These are phyloP conservation scores for Blastomyces parvus DNA, from an alignment of 2,329 filamentous ascomycete species.

Conservation along the genomic window DNA sequence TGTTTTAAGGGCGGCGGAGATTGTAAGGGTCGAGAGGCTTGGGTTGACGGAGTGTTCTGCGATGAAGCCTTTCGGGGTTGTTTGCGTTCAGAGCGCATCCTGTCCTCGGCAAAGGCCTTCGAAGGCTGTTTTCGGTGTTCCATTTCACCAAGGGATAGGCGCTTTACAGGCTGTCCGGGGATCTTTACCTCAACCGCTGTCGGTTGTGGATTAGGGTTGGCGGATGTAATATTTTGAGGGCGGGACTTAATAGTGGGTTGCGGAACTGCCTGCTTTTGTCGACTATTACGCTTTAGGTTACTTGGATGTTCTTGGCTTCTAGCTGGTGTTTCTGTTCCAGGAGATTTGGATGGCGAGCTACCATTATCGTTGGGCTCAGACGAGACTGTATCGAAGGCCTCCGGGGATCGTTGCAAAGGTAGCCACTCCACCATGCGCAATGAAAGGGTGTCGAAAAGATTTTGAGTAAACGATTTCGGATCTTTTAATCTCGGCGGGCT, in stretches of 20 bases:
- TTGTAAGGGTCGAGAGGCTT: slow-evolving; percentile 23
- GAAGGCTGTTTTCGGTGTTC: slow-evolving; percentile 30
- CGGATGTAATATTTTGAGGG: slow-evolving; percentile 19
- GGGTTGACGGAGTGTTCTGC: slow-evolving; percentile 23
- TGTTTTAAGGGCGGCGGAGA: slow-evolving; percentile 35
- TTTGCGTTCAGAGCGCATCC: slow-evolving; percentile 24
- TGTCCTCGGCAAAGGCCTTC: slow-evolving; percentile 27
- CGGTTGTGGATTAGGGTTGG: slow-evolving; percentile 20
- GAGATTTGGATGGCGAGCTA: neutral
- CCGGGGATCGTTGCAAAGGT: slow-evolving; percentile 23
- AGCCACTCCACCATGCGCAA: slow-evolving; percentile 40
- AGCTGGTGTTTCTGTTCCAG: neutral
- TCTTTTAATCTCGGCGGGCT: slow-evolving; percentile 37
- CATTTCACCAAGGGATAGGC: slow-evolving; percentile 30
- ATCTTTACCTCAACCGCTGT: slow-evolving; percentile 31
- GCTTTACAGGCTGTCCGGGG: slow-evolving; percentile 32
- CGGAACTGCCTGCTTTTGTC: neutral
- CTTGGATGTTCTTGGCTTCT: slow-evolving; percentile 5
- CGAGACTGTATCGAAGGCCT: neutral
- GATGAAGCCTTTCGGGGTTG: slow-evolving; percentile 25
- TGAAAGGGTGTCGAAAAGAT: slow-evolving; percentile 42
- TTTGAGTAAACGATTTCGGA: slow-evolving; percentile 53
- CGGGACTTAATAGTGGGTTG: slow-evolving; percentile 5
- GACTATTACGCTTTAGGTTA: neutral
- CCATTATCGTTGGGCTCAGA: neutral